These are phyloP conservation scores for Neurospora crassa DNA, from an alignment of 2,329 filamentous ascomycete species.

Conservation along the genomic window DNA sequence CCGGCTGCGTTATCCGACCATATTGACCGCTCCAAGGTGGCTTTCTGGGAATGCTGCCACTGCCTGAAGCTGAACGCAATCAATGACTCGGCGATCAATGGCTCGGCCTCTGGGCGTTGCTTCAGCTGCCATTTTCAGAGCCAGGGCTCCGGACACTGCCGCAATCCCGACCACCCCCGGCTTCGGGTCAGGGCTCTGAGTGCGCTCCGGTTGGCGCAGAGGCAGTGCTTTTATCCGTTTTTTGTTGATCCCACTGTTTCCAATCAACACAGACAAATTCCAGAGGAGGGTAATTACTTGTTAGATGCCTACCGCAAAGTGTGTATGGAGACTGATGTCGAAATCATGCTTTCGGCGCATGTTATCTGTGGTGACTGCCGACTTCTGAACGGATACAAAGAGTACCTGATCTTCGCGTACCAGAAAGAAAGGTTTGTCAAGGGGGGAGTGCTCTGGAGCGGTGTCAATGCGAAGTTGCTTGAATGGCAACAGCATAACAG, in stretches of 20 bases:
- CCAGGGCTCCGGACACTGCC: background rate
- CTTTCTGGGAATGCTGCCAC: background rate
- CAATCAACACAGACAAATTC: background rate
- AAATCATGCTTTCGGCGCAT: background rate
- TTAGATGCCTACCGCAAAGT: background rate
- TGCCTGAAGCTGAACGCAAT: background rate
- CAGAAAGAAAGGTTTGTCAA: background rate
- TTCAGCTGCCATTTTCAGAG: background rate
- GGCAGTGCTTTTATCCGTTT: background rate
- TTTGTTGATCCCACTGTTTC: background rate
- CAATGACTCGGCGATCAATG: too few relatives aligned
- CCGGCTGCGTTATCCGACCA: background rate
- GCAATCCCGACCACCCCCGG: background rate
- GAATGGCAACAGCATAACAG: background rate
- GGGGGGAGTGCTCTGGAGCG: background rate
- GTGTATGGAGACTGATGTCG: background rate
- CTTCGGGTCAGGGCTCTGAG: background rate
- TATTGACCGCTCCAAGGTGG: background rate
- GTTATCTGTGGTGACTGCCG: background rate
- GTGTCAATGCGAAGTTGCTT: background rate
- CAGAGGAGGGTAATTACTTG: background rate
- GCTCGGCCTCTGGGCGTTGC: background rate
- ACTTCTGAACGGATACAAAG: background rate
- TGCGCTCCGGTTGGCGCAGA: background rate
- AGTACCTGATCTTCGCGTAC: background rate